Percentiles rank a stretch among this genome's conserved stretches.
These are phyloP conservation scores for Nemania diffusa DNA, from an alignment of 2,329 filamentous ascomycete genomes.

Conservation along the genomic window DNA sequence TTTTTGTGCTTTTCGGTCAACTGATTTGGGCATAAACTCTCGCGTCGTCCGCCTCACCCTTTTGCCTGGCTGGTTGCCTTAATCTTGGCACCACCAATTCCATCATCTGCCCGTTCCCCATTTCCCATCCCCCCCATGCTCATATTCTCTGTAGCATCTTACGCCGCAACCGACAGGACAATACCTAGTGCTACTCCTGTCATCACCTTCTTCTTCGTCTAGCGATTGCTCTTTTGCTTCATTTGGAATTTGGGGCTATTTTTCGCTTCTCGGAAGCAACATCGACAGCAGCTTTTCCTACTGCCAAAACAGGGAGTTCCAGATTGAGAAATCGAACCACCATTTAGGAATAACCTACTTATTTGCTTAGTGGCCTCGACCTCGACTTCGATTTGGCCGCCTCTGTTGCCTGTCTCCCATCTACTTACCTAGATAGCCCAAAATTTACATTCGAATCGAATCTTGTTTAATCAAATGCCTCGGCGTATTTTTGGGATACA, in stretches of 20 bases:
- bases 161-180: constrained; percentile 1
- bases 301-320: neutral
- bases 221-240: constrained; percentile 9
- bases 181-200: constrained; percentile 17
- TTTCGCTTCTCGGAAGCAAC: constrained; percentile 8
- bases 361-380: constrained; percentile 21
- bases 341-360: neutral
- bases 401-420: constrained; percentile 1
- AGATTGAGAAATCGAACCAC: neutral
- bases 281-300: constrained; percentile 6
- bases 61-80: constrained; percentile 40
- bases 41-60: constrained; percentile 32
- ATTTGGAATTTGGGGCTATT: neutral
- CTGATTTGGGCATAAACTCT: neutral
- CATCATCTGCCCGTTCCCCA: neutral
- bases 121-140: constrained; percentile 4
- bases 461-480: constrained; percentile 13
- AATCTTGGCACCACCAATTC: constrained; percentile 33
- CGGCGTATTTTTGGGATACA: constrained; percentile 4
- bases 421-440: neutral
- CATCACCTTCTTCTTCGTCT: constrained; percentile 1
- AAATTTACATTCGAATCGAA: constrained; percentile 8
- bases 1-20: neutral
- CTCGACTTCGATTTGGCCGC: neutral
- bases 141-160: constrained; percentile 11